Conservation (phyloP, 495 filamentous ascomycete genomes). For the Lichenothelia convexa region DNA sequence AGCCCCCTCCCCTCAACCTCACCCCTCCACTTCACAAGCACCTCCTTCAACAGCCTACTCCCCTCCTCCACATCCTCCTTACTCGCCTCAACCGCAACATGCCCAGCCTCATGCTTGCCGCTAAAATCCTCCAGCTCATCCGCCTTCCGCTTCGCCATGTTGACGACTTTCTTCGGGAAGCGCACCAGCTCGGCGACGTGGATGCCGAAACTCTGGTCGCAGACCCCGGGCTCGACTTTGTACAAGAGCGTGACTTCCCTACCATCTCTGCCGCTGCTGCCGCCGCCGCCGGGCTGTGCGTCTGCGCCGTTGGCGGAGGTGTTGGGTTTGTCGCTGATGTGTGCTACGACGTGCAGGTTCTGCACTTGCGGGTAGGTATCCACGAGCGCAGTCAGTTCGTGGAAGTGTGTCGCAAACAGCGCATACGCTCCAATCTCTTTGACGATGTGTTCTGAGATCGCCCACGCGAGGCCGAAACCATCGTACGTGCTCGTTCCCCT, state of each 20-base stretch:
- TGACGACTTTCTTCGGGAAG: slow-evolving; percentile 95
- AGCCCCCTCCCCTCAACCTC: slow-evolving; percentile 49
- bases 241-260: slow-evolving; percentile 90
- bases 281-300: slow-evolving; percentile 16
- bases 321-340: slow-evolving; percentile 75
- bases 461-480: slow-evolving; percentile 95
- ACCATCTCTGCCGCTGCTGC: slow-evolving; percentile 29
- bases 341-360: slow-evolving; percentile 91
- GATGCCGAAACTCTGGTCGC: slow-evolving; percentile 95
- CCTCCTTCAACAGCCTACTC: slow-evolving; percentile 66
- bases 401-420: slow-evolving; percentile 96
- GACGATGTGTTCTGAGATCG: slow-evolving; percentile 93
- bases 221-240: slow-evolving; percentile 86
- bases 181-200: slow-evolving; percentile 94
- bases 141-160: slow-evolving; percentile 95
- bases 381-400: slow-evolving; percentile 81
- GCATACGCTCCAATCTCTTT: slow-evolving; percentile 85
- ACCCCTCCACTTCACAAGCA: slow-evolving; percentile 76
- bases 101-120: slow-evolving; percentile 43
- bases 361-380: slow-evolving; percentile 72
- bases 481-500: slow-evolving; percentile 97
- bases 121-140: slow-evolving; percentile 97
- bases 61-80: slow-evolving; percentile 84
- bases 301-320: slow-evolving; percentile 5
- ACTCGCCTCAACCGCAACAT: slow-evolving; percentile 34